Evolutionary conservation across 2,329 filamentous ascomycete genomes (phyloP), one percentile per base, ranked within the genome.

Genomic region (Microcyclospora tardicrescens): DNA sequence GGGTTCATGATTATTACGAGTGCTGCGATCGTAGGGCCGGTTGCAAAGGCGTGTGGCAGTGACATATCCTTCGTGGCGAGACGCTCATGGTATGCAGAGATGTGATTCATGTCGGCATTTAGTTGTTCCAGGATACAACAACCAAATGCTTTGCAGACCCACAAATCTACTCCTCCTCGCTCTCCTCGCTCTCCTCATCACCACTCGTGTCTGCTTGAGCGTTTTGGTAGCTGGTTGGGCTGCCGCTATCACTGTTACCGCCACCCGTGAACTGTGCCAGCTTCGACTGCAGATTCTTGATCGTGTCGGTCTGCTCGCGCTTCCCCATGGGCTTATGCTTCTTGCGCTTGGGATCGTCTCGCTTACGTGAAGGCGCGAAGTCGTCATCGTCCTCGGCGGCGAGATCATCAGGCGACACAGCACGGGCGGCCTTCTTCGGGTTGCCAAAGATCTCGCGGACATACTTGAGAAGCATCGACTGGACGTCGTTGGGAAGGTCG

Each of bases 321-420:
- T 80, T 80, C 60, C 75, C 78, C 79, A 84, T 84, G 1, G 79
- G 79, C 66, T 83, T 83, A 60, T 83, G 81, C 68, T 81, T 81
- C 65, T 77, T 79, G 38, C 73, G 71, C 60, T 77, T 77, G 39
- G 62, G 63, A 15, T 61, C 57, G 13, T 44, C 44, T 28, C 43
- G 45, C 42, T 28, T 57, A 28, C 54, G 58, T 29, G 61, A 61
- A 27, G 64, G 66, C 45, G 68, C 65, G 43, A 68, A 67, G 36
- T 70, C 66, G 38, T 72, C 70, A 43, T 69, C 66, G 16, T 58
- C 58, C 27, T 59, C 55, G 31, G 55, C 51, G 30, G 58, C 60
- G 36, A 61, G 60, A 41, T 54, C 51, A 35, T 59, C 51, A n/a
- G 53, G 45, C 40, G 56, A 52, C 34, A 48, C 35, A 12, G 37